These are phyloP conservation scores for Termitomyces titanicus DNA, from an alignment of 768 basidiomycete species.

Conservation along the genomic window DNA sequence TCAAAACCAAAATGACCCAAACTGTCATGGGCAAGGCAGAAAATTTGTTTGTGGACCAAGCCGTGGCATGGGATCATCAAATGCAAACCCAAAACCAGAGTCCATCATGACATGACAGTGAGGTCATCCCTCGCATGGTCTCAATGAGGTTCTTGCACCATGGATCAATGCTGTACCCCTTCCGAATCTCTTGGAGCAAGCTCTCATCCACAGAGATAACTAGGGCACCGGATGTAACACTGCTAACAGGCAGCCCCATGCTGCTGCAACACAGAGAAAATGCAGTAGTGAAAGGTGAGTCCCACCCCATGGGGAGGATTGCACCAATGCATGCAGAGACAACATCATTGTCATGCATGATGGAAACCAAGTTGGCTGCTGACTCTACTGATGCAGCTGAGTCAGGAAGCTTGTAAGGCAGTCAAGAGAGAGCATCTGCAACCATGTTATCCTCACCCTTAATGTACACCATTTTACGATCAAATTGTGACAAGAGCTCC, in stretches of 20 bases:
- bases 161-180: neutral
- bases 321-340: neutral
- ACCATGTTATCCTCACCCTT: no score
- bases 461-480: no score
- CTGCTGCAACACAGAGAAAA: neutral
- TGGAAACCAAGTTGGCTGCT: neutral
- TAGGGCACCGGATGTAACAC: no score
- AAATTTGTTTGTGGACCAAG: conserved; percentile 13
- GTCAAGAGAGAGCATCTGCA: conserved; percentile 31
- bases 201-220: neutral
- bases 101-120: neutral
- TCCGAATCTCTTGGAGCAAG: neutral
- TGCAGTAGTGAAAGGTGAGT: neutral
- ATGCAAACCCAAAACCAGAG: neutral
- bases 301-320: neutral
- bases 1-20: conserved; percentile 30
- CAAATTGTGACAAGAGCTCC: conserved; percentile 21
- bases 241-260: no score
- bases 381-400: no score
- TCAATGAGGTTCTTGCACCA: neutral
- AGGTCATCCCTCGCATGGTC: no score
- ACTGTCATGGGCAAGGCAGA: conserved; percentile 24
- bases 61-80: neutral
- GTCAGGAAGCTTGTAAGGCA: neutral
- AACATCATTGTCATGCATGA: neutral